Percentiles rank a stretch among this genome's conserved stretches.
phyloP scores from a whole-genome alignment of 495 filamentous ascomycete genomes.

The Penicillium alfredii region DNA sequence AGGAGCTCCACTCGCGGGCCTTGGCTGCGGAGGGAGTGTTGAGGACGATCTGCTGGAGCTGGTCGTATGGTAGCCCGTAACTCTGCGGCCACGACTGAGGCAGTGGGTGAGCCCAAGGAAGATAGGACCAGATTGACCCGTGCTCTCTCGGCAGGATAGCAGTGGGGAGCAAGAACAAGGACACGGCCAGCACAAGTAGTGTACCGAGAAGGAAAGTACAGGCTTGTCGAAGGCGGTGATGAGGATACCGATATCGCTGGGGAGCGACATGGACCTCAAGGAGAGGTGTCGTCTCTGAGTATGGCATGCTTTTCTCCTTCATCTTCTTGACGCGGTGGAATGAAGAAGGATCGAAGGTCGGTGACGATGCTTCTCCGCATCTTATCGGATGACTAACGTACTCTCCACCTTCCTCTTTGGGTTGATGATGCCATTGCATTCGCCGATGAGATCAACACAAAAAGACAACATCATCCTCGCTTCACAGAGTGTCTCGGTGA shows the following conservation, averaged over 20 bases:
- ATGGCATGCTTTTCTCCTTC: slow-evolving; percentile 40
- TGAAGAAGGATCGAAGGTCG: slow-evolving; percentile 3
- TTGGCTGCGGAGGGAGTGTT: slow-evolving; percentile 64
- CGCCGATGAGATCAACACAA: too few relatives aligned
- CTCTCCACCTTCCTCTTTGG: not conserved
- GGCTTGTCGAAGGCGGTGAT: slow-evolving; percentile 61
- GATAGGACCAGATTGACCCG: slow-evolving; percentile 37
- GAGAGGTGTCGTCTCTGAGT: slow-evolving; percentile 39
- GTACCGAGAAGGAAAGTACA: slow-evolving; percentile 59
- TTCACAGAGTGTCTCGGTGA: too few relatives aligned
- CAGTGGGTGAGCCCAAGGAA: slow-evolving; percentile 37
- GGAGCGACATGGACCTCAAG: slow-evolving; percentile 34
- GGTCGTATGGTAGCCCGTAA: slow-evolving; percentile 53
- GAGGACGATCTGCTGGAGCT: slow-evolving; percentile 65
- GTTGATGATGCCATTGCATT: too few relatives aligned
- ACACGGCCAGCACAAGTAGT: slow-evolving; percentile 50
- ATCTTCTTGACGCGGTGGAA: slow-evolving; percentile 20
- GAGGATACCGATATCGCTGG: slow-evolving; percentile 58
- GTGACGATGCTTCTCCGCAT: slow-evolving; percentile 14
- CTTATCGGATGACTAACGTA: slow-evolving; percentile 20
- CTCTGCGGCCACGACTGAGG: slow-evolving; percentile 41
- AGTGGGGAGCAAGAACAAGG: slow-evolving; percentile 55
- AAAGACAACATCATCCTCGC: too few relatives aligned
- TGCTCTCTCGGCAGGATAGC: slow-evolving; percentile 29
- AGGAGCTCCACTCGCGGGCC: slow-evolving; percentile 76